Evolutionary conservation across 805 yeast genomes (phyloP).

Genomic region (Myxozyma mucilagina): DNA sequence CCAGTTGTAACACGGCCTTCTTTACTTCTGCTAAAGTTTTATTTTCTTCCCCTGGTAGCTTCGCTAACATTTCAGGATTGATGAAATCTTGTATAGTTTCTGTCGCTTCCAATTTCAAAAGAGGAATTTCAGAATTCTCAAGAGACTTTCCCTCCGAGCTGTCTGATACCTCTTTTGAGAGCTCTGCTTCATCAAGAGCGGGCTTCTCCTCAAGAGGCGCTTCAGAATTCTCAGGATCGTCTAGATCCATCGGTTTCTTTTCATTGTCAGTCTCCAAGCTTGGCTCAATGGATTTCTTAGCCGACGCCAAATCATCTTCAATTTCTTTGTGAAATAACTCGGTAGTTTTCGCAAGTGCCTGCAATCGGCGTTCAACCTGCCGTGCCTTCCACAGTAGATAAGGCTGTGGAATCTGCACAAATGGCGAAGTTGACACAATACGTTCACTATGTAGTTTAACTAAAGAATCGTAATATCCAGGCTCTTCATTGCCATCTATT

Average conservation of each 20-base stretch:
- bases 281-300: no score
- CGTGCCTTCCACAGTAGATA: slow-evolving; percentile 57
- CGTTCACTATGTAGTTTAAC: slow-evolving; percentile 49
- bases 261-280: no score
- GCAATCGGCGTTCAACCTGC: slow-evolving; percentile 45
- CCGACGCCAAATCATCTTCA: slow-evolving; percentile 1
- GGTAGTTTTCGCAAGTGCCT: slow-evolving; percentile 36
- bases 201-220: not conserved
- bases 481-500: not conserved
- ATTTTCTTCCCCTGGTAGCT: slow-evolving; percentile 22
- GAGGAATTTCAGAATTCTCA: not conserved
- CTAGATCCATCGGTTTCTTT: not conserved
- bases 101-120: slow-evolving; percentile 2
- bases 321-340: slow-evolving; percentile 19
- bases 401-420: slow-evolving; percentile 74
- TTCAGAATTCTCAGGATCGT: not conserved
- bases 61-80: slow-evolving; percentile 14
- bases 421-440: slow-evolving; percentile 79
- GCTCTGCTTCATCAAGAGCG: not conserved
- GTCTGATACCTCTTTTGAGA: not conserved
- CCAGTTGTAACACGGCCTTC: slow-evolving; percentile 22
- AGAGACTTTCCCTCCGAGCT: not conserved
- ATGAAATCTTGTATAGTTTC: slow-evolving; percentile 7
- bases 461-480: slow-evolving; percentile 37
- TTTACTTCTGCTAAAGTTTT: slow-evolving; percentile 9